Base-by-base conservation (phyloP, 768 basidiomycete species). In the Mrakia frigida region DNA sequence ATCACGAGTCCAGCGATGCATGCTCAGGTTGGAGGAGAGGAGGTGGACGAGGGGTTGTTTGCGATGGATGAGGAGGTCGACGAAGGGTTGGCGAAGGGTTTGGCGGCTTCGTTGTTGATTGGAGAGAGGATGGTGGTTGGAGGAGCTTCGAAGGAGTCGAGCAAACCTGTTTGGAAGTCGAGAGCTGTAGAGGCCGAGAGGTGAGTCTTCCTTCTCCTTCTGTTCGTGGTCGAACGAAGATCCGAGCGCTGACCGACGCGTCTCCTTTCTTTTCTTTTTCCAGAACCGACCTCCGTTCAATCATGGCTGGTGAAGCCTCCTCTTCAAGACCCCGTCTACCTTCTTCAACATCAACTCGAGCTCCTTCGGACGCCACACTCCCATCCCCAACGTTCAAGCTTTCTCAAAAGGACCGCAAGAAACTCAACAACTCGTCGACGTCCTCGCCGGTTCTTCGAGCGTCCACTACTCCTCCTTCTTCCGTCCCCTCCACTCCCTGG, bases 271-370 rank as follows among this genome's bases (percentile, higher is more conserved):
- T 60, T 39, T 56, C 31, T 70, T 61, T 18, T 33, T 78, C 13
- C 77, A 94, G 91, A 33, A 88, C 90, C 18, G 92, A 96, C 81
- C 90, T 98, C 87, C 91, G 90, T 80, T 84, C 88, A 23, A 88
- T 98, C 75, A 92, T 98, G 88, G 92, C 90, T 21, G 46, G 46
- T 0, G 94, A 60, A 37, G 76, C 76, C 7, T 70, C 76, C 4
- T 56, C 71, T 2, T 59, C 50, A 16, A 41, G 33, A 43, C 70
- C 35, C 39, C 78, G 31, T 41, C 74, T 31, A 23, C 74, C 59
- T 6, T 18, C 41, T 6, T 60, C 59, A 1, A 6, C 74, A 2
- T n/a, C 50, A 6, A 37, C 59, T 39, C 65, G 43, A n/a, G 46
- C 46, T 67, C 41, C 37, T 56, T 13, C 76, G 56, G 60, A 46